Conservation (phyloP, 1,284 basidiomycete species). For the Phenoliferia sp. region DNA sequence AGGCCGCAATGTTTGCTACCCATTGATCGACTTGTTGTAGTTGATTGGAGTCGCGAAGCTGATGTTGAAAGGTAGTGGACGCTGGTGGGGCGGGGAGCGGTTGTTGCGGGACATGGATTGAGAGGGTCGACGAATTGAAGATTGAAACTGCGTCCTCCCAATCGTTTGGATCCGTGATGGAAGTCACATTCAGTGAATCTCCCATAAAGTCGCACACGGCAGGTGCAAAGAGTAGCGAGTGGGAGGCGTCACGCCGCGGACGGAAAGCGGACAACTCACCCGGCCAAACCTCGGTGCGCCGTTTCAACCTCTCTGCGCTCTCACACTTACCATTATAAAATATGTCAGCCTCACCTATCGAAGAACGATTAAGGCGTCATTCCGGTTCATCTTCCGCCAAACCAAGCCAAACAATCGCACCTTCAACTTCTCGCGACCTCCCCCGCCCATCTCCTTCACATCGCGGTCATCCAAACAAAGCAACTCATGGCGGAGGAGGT, state of each 20-base stretch:
- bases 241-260: no score
- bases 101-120: not conserved
- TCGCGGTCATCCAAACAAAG: not conserved
- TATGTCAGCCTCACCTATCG: no score
- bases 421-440: not conserved
- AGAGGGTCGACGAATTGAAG: not conserved
- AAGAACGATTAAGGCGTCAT: no score
- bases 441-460: not conserved
- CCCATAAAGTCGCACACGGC: not conserved
- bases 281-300: no score
- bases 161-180: no score
- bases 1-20: not conserved
- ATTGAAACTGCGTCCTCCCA: not conserved
- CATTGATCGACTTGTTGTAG: not conserved
- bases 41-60: no score
- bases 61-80: not conserved
- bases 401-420: not conserved
- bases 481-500: not conserved
- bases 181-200: not conserved
- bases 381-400: not conserved
- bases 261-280: no score
- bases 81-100: no score
- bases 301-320: not conserved
- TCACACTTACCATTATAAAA: not conserved
- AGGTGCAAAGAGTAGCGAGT: no score